Evolutionary conservation across 371 early-diverging fungal genomes (phyloP), one percentile per base, ranked within the genome.

Genomic region (Syncephalastrum sp.): DNA sequence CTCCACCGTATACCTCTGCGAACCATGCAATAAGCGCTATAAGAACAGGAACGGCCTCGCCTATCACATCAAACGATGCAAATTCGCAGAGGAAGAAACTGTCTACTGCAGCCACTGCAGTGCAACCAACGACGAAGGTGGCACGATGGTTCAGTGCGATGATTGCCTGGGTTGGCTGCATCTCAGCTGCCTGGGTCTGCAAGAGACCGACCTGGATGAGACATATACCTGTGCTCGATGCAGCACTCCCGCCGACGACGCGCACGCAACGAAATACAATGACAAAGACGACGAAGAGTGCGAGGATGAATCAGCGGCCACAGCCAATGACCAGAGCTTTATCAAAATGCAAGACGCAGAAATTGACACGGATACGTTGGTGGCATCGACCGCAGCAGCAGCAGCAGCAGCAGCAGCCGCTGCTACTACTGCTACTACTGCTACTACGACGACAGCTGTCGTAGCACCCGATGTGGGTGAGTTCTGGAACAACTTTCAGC

Each of bases 61-160:
- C 0, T 70, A 77, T 42, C 84, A 83, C 56, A 51, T 69, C 50
- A 70, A 73, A 5, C 73, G 74, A 42, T 83, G 84, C 59, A 65
- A 67, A 16, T 50, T 33, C 10, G 38, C 38, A 33, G 38, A 33
- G 38, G 38, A 33, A 33, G 38, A 33, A 33, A 33, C 38, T 10
- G 38, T 33, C 2, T 33, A 33, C 12, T 33, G 38, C 38, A 33
- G 10, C 17, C 57, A 24, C 4, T 43, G 19, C 16, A 48, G 19
- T 42, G 13, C 27, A 3, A 27, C 41, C 19, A 52, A 52, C 42
- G 52, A 52, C 52, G 52, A 52, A 42, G 45, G 19, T 14, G 69
- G 70, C 13, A 60, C 68, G 3, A 69, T 79, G 74, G 67, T 83
- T 2, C 79, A 81, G 53, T 83, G 83, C 47, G 83, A 81, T 46